Conservation (phyloP, 1,284 basidiomycete species). For the Stereum hirsutum region DNA sequence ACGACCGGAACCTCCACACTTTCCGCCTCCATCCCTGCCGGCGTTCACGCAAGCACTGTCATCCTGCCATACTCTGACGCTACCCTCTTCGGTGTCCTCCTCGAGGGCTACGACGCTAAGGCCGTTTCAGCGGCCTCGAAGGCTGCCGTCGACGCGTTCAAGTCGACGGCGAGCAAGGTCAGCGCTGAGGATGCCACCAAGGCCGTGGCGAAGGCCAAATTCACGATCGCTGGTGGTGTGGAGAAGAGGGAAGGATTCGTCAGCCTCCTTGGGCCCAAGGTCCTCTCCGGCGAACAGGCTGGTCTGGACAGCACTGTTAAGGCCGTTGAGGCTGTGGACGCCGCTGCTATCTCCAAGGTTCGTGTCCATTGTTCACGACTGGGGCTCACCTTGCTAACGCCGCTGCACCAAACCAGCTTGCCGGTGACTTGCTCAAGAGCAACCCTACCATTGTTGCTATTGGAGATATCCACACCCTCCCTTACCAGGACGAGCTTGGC, state of each 20-base stretch:
- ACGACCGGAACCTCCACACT: constrained; percentile 64
- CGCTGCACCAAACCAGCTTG: constrained; percentile 26
- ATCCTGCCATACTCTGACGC: constrained; percentile 88
- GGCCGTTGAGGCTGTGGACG: constrained; percentile 8
- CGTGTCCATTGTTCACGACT: background rate
- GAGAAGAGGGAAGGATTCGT: constrained; percentile 71
- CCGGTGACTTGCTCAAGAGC: constrained; percentile 46
- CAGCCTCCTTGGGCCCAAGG: constrained; percentile 53
- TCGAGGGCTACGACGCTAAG: constrained; percentile 52
- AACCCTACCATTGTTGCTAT: constrained; percentile 85
- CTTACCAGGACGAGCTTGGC: constrained; percentile 80
- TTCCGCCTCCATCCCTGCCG: constrained; percentile 39
- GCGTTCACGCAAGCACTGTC: constrained; percentile 59
- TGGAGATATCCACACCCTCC: constrained; percentile 69
- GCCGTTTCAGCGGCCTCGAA: constrained; percentile 59
- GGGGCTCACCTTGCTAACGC: background rate
- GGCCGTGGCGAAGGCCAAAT: constrained; percentile 84
- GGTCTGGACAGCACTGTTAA: constrained; percentile 8
- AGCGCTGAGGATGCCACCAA: constrained; percentile 59
- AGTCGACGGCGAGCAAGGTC: constrained; percentile 46
- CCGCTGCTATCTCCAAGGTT: constrained; percentile 7
- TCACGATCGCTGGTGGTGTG: constrained; percentile 59
- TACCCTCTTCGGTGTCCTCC: constrained; percentile 72
- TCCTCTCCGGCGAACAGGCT: constrained; percentile 18
- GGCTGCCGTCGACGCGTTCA: constrained; percentile 59